Base-by-base conservation (phyloP, 495 filamentous ascomycete species). In the Mycothermus thermophilus region DNA sequence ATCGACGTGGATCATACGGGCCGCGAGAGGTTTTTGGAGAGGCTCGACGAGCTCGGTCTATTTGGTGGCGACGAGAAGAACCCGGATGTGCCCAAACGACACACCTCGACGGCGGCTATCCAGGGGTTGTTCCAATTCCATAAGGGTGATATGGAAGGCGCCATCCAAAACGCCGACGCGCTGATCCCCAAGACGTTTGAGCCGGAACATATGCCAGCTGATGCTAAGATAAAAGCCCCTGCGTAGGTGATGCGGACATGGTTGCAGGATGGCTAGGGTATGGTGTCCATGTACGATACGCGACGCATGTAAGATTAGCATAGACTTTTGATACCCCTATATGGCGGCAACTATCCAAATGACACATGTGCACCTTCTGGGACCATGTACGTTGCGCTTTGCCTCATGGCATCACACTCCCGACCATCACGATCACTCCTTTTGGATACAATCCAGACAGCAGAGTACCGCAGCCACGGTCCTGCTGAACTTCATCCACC, bases 61-160 rank as follows among this genome's bases (percentile, higher is more conserved):
- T 58, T 74, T 30, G 54, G 55, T 2, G 53, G 58, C 15, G 50
- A 54, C 12, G 38, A 16, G 23, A 39, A 48, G 15, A 64, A 64
- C 21, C 54, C 56, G 2, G 37, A 35, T 13, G 62, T 64, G 18
- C 60, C 64, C 10, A 51, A 54, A 37, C 62, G 63, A 28, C 70
- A 60, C 13, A 79, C 81, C 5, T 95, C 86, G 42, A 80, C 86
- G 2, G 90, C 90, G 13, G 80, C 85, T 5, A 71, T 95, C 22
- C 90, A 97, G 58, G 90, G 90, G 2, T 51, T 95, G 34, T 95
- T 97, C 55, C 62, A 95, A 54, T 92, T 87, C 49, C 90, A 93
- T 55, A 97, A 95, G 61, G 79, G 74, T 28, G 67, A 90, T 45
- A 80, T 88, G 68, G 72, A 85, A 40, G 83, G 83, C 1, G 90